phyloP scores from a whole-genome alignment of 371 early-diverging fungal species.

The Mortierella sp. region DNA sequence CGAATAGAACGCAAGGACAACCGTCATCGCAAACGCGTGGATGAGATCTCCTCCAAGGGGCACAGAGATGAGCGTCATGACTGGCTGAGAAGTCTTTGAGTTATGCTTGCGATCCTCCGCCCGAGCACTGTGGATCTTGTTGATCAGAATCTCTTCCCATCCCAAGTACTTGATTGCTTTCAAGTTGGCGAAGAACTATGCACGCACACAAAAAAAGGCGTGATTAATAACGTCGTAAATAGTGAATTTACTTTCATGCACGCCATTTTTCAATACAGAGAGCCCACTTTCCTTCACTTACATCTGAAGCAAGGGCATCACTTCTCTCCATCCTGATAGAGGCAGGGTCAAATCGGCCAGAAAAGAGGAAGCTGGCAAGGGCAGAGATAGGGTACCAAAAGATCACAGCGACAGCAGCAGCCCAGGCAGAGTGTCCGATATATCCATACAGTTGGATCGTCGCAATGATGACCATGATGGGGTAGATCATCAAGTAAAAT shows the following conservation, averaged over 20 bases:
- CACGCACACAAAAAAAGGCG: not conserved
- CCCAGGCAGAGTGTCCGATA: conserved; percentile 51
- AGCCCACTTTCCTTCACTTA: conserved; percentile 11
- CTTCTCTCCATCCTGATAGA: conserved; percentile 38
- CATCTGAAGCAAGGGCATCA: conserved; percentile 51
- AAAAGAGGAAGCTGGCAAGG: conserved; percentile 50
- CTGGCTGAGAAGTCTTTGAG: conserved; percentile 41
- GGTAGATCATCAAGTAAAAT: conserved; percentile 49
- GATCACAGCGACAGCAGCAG: conserved; percentile 38
- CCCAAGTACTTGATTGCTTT: conserved; percentile 51
- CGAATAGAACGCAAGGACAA: conserved; percentile 29
- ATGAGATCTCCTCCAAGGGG: conserved; percentile 55
- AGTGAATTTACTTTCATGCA: conserved; percentile 3
- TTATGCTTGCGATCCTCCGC: conserved; percentile 33
- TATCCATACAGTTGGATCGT: conserved; percentile 42
- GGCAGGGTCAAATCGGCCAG: conserved; percentile 50
- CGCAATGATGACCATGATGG: conserved; percentile 37
- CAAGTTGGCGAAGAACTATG: conserved; percentile 52
- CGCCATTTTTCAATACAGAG: not conserved
- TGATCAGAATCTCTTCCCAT: conserved; percentile 50
- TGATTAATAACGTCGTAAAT: not conserved
- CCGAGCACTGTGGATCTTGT: conserved; percentile 36
- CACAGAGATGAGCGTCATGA: conserved; percentile 55
- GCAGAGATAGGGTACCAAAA: conserved; percentile 58
- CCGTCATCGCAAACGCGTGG: conserved; percentile 45